These are phyloP conservation scores for Lipomyces yamadae DNA, from an alignment of 805 yeast species.

Conservation along the genomic window DNA sequence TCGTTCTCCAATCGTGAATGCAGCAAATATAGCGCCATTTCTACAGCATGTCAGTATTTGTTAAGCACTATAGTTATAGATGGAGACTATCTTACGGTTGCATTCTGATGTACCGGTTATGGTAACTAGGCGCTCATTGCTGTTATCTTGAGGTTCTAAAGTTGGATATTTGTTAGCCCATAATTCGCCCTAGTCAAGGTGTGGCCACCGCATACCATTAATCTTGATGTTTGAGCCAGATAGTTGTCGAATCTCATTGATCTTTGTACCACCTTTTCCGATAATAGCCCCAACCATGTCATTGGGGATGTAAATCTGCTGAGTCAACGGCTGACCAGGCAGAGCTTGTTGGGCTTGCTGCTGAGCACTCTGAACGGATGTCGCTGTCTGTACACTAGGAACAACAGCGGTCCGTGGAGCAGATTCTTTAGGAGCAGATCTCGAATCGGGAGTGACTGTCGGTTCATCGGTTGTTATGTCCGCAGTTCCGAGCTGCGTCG, in stretches of 20 bases:
- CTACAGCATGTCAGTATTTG: constrained; percentile 12
- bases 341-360: constrained; percentile 32
- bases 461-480: constrained; percentile 6
- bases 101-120: constrained; percentile 34
- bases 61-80: background rate
- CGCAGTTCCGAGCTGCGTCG: constrained; percentile 15
- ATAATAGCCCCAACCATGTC: constrained; percentile 81
- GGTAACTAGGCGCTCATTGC: constrained; percentile 41
- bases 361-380: constrained; percentile 28
- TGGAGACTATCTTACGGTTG: constrained; percentile 26
- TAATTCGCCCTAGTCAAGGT: constrained; percentile 73
- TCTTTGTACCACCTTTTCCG: constrained; percentile 84
- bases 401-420: constrained; percentile 6
- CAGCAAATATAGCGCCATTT: constrained; percentile 42
- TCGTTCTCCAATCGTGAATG: constrained; percentile 42
- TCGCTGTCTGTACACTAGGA: constrained; percentile 19
- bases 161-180: constrained; percentile 58
- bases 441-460: constrained; percentile 1
- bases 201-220: constrained; percentile 51
- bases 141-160: constrained; percentile 35
- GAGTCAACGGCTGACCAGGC: constrained; percentile 49
- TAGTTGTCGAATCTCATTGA: constrained; percentile 73
- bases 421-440: background rate
- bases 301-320: constrained; percentile 76
- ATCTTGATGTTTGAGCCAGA: constrained; percentile 79